Base-by-base conservation (phyloP, 106 monocot species). In the Dendrobium chrysotoxum region DNA sequence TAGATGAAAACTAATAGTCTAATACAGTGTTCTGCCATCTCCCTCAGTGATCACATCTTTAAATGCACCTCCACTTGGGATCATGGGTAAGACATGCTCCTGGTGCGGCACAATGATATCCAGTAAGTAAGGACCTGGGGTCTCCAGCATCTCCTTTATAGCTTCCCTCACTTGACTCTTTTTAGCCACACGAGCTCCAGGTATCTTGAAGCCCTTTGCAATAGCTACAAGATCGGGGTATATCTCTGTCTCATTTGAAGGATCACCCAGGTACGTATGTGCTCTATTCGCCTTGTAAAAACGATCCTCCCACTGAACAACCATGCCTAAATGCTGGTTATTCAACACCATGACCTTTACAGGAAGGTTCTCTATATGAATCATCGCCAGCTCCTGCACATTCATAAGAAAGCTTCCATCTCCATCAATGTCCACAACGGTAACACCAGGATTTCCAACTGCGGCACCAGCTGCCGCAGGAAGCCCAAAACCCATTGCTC, bases 381-480 rank as follows among this genome's bases (percentile, higher is more conserved):
- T 81, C 86, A 90, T 87, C 9, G 96, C 96, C 35, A 96, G 61
- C 67, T 96, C 96, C 72, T 96, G 93, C 28, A 92, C 57, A 75
- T 97, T 97, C 96, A 97, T 97, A 3, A 90, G 79, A 79, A 97
- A 97, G 78, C 93, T 93, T 30, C 96, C 96, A 78, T 94, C 96
- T 7, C 96, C 93, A 74, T 94, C 96, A 25, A 94, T 97, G 78
- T 94, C 94, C 26, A 94, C 92, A 20, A 97, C 92, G 15, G 90
- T 86, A 17, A 82, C 82, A 20, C 85, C 93, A 2, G 92, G 93
- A 77, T 92, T 97, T 18, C 92, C 96, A 28, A 97, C 94, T 5
- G 96, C 93, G 28, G 96, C 96, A 68, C 96, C 93, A 31, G 92
- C 93, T 40, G 92, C 92, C n/a, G 96, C 96, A 17, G 96, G 96